These are phyloP conservation scores for Aquilaria agallochum DNA, from an alignment of 441 rosid species.

Conservation along the genomic window DNA sequence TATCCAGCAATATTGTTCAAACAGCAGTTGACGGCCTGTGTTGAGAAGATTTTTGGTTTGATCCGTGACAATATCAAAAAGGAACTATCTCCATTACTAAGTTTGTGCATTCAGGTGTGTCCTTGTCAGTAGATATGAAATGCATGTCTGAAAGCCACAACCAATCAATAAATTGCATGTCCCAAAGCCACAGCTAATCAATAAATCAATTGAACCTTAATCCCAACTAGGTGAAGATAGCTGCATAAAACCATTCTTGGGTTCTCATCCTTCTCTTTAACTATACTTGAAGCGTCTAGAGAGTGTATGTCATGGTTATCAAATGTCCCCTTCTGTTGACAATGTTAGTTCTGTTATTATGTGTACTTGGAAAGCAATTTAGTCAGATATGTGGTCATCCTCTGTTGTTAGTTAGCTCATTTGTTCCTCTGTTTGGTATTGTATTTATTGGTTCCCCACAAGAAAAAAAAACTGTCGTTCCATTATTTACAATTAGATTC, in stretches of 20 bases:
- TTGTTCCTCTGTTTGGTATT: too few relatives aligned
- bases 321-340: too few relatives aligned
- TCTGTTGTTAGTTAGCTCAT: too few relatives aligned
- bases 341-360: too few relatives aligned
- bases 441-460: too few relatives aligned
- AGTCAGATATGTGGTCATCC: too few relatives aligned
- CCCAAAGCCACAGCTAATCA: constrained; percentile 2
- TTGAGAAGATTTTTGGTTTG: constrained; percentile 97
- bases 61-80: constrained; percentile 96
- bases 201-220: constrained; percentile 2
- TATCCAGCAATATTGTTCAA: constrained; percentile 93
- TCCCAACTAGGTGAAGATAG: not conserved
- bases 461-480: too few relatives aligned
- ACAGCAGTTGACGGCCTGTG: constrained; percentile 97
- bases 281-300: too few relatives aligned
- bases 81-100: constrained; percentile 84
- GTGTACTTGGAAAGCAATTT: too few relatives aligned
- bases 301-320: too few relatives aligned
- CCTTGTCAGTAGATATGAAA: constrained; percentile 13
- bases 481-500: not conserved
- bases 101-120: constrained; percentile 87
- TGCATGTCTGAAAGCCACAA: constrained; percentile 8
- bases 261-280: too few relatives aligned
- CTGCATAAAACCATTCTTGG: too few relatives aligned
- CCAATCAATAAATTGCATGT: not conserved